Base-by-base conservation (phyloP, 1,139 yeast genomes). In the Hansenula sp. region DNA sequence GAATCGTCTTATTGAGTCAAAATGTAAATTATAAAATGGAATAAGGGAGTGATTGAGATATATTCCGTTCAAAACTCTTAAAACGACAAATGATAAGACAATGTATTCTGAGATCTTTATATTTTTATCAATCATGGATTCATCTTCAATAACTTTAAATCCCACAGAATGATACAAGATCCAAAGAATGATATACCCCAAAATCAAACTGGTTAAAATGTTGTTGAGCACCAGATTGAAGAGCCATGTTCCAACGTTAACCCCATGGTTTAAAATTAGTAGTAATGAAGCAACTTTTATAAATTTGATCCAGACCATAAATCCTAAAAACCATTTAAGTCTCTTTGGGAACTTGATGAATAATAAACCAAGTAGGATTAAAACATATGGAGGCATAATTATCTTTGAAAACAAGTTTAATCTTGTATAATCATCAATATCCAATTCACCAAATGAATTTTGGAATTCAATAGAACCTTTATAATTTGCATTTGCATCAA, bases 11-110 rank as follows among this genome's bases (percentile, higher is more conserved):
- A 36, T 7, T 8, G 32, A 26, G 19, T 30, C 18, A 21, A 36
- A 36, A 30, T 36, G 38, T 12, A 36, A 14, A 18, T 29, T 34
- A 25, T 29, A 36, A 16, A 27, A 36, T 22, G 38, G 38, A 16
- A 36, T 19, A 4, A 36, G 10, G n/a, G 38, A 36, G 8, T 29
- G 18, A 24, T 29, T 22, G 14, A 30, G 18, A 24, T 18, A 36
- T n/a, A 36, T 14, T 6, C 19, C 38, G 24, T 21, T 24, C 2
- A 36, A 5, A 17, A 21, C 8, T 18, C 24, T 36, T 2, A 36
- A 6, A 3, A 13, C 34, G 2, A 24, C 14, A 29, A 24, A 36
- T 8, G 13, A 8, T 17, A 36, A 3, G 6, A 28, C 5, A 11
- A 36, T 17, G n/a, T 21, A n/a, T 4, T 16, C 19, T 8, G 22